These are phyloP conservation scores for Adiantum capillusveneris DNA, from an alignment of 75 land plant genomes.

Conservation along the genomic window DNA sequence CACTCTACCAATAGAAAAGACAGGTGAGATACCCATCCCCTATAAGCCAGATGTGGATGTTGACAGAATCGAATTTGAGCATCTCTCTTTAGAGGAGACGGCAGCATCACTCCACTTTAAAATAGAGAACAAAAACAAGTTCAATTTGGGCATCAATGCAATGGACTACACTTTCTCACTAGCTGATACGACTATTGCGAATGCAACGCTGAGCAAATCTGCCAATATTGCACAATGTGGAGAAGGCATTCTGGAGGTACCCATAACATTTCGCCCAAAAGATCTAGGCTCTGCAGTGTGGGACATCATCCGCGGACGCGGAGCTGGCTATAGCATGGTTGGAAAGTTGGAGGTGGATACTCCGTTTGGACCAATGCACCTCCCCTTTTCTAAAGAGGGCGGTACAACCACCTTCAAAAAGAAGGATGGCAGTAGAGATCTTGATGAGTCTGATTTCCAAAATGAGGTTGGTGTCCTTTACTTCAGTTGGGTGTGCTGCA, in stretches of 20 bases:
- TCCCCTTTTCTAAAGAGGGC: conserved; percentile 37
- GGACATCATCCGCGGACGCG: conserved; percentile 82
- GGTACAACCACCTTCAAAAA: background rate
- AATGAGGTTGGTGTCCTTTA: no score
- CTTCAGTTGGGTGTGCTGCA: no score
- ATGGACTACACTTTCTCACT: conserved; percentile 65
- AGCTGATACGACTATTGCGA: conserved; percentile 52
- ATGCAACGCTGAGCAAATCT: conserved; percentile 44
- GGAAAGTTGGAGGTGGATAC: conserved; percentile 68
- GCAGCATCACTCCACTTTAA: conserved; percentile 60
- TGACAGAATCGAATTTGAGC: conserved; percentile 58
- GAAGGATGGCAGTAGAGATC: background rate
- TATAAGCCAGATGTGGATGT: conserved; percentile 82
- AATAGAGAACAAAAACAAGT: conserved; percentile 80
- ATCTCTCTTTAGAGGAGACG: conserved; percentile 75
- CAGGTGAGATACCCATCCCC: conserved; percentile 80
- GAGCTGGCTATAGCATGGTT: conserved; percentile 70
- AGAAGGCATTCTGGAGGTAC: conserved; percentile 43
- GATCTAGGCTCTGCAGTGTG: conserved; percentile 91
- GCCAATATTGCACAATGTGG: conserved; percentile 40
- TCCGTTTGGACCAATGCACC: conserved; percentile 83
- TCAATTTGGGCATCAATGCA: conserved; percentile 56
- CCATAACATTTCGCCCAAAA: conserved; percentile 76
- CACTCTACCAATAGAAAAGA: conserved; percentile 72
- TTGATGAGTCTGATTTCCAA: no score